Percentiles rank a stretch among this genome's conserved stretches.
Conservation (phyloP, 176 grass and related monocot species). For the Pontederia crassipes region DNA sequence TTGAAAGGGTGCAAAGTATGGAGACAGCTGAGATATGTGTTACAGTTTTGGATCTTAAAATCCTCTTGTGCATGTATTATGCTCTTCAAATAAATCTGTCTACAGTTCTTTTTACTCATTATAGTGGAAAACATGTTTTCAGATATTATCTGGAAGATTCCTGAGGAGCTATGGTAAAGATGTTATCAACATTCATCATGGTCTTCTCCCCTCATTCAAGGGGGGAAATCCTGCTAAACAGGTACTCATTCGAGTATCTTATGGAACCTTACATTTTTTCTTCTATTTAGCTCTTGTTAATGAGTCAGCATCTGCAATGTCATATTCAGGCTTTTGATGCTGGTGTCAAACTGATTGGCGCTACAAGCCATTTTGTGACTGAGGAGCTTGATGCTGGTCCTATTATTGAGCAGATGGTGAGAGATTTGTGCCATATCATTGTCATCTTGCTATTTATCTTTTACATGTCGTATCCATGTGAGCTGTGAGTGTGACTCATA, state of each 20-base stretch:
- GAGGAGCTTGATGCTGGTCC: slow-evolving; percentile 82
- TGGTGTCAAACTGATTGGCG: slow-evolving; percentile 94
- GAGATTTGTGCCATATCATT: background rate
- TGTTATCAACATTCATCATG: slow-evolving; percentile 95
- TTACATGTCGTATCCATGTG: no score
- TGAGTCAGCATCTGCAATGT: background rate
- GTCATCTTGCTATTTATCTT: no score
- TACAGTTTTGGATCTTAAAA: no score
- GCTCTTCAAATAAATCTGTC: background rate
- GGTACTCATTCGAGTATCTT: slow-evolving; percentile 30
- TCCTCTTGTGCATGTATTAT: no score
- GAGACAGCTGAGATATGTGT: no score
- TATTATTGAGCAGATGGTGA: slow-evolving; percentile 96
- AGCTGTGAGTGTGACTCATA: no score
- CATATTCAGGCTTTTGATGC: slow-evolving; percentile 79
- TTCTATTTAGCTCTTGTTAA: background rate
- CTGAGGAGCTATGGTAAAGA: slow-evolving; percentile 82
- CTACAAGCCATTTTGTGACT: slow-evolving; percentile 92
- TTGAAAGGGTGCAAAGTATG: no score
- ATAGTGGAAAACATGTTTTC: background rate
- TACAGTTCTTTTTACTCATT: slow-evolving; percentile 1
- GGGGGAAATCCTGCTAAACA: slow-evolving; percentile 84
- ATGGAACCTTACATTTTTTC: background rate
- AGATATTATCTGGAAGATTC: slow-evolving; percentile 73
- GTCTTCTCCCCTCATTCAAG: slow-evolving; percentile 95